Conservation (phyloP, 1,284 basidiomycete genomes). For the Rhodotorula sp. region DNA sequence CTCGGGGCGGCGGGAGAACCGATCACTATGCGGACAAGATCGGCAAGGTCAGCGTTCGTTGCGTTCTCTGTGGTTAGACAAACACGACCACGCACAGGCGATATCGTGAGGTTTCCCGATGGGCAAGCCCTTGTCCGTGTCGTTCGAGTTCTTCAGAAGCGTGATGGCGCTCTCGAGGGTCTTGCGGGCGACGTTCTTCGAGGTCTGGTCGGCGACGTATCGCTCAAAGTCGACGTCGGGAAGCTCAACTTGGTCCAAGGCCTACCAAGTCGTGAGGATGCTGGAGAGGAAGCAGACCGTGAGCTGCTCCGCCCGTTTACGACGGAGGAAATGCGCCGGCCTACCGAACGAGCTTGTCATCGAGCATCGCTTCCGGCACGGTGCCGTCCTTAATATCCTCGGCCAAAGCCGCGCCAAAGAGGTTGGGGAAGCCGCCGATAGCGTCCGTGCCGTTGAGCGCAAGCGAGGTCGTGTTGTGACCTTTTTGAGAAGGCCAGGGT, state of each 20-base stretch:
- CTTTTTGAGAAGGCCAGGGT: background rate
- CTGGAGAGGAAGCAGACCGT: background rate
- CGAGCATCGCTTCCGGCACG: constrained; percentile 46
- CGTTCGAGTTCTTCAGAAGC: constrained; percentile 65
- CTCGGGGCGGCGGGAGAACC: constrained; percentile 49
- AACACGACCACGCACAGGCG: background rate
- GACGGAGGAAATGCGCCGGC: background rate
- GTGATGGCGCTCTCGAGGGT: constrained; percentile 73
- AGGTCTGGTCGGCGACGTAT: constrained; percentile 53
- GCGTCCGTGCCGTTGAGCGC: constrained; percentile 16
- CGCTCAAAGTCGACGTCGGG: constrained; percentile 52
- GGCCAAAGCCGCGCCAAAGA: constrained; percentile 18
- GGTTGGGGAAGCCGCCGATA: background rate
- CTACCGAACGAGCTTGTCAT: constrained; percentile 47
- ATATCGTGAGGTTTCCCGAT: constrained; percentile 58
- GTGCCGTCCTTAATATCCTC: constrained; percentile 49
- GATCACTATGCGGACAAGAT: constrained; percentile 46
- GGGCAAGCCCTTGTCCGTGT: constrained; percentile 56
- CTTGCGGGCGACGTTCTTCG: constrained; percentile 59
- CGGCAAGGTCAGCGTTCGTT: background rate
- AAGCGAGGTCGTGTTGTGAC: background rate
- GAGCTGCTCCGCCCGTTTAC: background rate
- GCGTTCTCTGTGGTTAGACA: too few species aligned
- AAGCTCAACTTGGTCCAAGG: constrained; percentile 15
- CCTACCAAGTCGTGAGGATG: constrained; percentile 47